phyloP scores from a whole-genome alignment of 352 stramenopile genomes.

The Stephanocyclus meneghinianus region DNA sequence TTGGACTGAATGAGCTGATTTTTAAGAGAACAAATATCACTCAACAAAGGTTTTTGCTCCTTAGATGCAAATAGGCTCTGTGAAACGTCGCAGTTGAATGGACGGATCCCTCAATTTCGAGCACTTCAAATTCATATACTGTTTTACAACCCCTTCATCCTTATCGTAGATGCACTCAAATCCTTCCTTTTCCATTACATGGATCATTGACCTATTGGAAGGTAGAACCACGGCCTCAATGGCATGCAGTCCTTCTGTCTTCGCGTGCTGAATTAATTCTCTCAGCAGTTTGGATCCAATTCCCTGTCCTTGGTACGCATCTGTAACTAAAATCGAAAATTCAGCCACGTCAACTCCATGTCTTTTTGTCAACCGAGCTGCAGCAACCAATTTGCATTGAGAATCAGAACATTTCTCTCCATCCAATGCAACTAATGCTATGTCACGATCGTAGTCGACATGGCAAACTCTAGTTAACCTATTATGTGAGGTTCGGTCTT shows the following conservation, averaged over 20 bases:
- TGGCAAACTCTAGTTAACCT: conserved; percentile 39
- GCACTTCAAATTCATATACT: conserved; percentile 26
- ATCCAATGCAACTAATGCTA: conserved; percentile 41
- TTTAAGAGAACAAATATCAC: too few species aligned
- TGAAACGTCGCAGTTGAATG: conserved; percentile 5
- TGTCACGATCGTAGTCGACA: conserved; percentile 45
- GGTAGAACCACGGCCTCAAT: conserved; percentile 38
- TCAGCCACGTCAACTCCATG: conserved; percentile 34
- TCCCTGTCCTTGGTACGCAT: conserved; percentile 45
- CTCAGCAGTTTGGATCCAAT: conserved; percentile 33
- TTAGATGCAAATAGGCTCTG: conserved; percentile 13
- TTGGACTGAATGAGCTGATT: too few species aligned
- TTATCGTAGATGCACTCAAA: conserved; percentile 40
- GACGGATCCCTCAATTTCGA: background rate
- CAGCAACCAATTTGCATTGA: conserved; percentile 30
- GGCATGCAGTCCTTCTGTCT: conserved; percentile 28
- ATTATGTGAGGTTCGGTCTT: conserved; percentile 30
- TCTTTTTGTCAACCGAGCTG: conserved; percentile 31
- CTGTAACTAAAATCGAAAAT: conserved; percentile 39
- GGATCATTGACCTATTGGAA: conserved; percentile 38
- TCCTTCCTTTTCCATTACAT: conserved; percentile 30
- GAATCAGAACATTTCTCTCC: conserved; percentile 12
- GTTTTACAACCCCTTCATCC: conserved; percentile 22
- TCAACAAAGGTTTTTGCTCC: background rate
- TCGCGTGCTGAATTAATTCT: conserved; percentile 30